Base-by-base conservation (phyloP, 2,329 filamentous ascomycete genomes). In the Clarireedia monteithiana region DNA sequence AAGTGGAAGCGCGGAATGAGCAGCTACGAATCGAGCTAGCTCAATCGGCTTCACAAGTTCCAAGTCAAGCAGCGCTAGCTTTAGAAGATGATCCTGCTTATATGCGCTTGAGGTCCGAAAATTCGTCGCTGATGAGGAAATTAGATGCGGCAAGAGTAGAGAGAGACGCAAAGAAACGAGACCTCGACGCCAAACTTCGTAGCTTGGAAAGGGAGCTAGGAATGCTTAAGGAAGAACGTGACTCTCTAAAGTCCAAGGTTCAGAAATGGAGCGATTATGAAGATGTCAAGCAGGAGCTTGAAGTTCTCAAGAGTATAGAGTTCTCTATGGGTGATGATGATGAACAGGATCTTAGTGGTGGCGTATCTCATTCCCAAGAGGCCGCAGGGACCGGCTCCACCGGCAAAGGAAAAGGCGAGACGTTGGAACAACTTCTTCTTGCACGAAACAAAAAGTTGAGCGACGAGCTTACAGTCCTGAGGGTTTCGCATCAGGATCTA, bases 231-330 rank as follows among this genome's bases (percentile, higher is more conserved):
- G 83, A 88, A 34, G 94, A 97, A 69, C 85, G 89, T 61, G 91
- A 96, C 58, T 77, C 79, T 26, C 75, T 97, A 55, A 89, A 86
- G 67, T 75, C 78, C 39, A 96, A 94, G 73, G 81, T 97, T 3
- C 84, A 90, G 60, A 95, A 88, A 69, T 95, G 89, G 84, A 83
- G 83, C 63, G 94, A 99, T 70, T 99, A 99, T 69, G 91, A 97
- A 36, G 92, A 97, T 58, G 83, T 99, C 48, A 96, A 94, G 73
- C 89, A 95, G 62, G 95, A 99, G 71, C 79, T 99, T 3, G 92
- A 97, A 66, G 91, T 97, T 59, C 81, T 99, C 59, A 96, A 96
- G 81, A 95, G 92, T 63, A 96, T 99, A 64, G 94, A 99, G 69
- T 96, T 99, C 66, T 89, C 92, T 2, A 92, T 89, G 0, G 91